phyloP scores from a whole-genome alignment of 495 filamentous ascomycete species.

The Bombardia bombarda region DNA sequence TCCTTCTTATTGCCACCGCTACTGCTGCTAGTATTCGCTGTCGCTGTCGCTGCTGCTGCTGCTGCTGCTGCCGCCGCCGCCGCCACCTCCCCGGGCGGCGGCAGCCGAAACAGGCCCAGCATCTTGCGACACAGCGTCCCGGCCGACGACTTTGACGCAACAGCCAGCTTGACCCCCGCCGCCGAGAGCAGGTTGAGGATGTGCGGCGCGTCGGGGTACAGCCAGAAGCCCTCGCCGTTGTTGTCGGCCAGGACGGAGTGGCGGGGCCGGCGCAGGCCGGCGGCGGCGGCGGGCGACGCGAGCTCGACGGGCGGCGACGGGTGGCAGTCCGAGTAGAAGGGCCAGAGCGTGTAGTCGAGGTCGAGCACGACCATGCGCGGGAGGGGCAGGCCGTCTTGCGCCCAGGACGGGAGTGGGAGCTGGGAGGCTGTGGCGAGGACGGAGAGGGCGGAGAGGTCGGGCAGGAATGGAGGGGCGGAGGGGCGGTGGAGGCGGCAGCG shows the following conservation, averaged over 20 bases:
- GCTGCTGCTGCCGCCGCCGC: no score
- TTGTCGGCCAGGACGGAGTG: constrained; percentile 47
- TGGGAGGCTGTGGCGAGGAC: neutral
- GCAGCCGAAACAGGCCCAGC: constrained; percentile 62
- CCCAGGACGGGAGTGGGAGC: constrained; percentile 12
- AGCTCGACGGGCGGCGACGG: constrained; percentile 77
- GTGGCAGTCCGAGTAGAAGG: constrained; percentile 95
- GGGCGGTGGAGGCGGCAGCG: neutral
- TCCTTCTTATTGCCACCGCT: neutral
- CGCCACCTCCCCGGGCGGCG: no score
- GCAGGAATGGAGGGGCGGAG: neutral
- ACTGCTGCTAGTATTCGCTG: no score
- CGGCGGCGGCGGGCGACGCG: constrained; percentile 36
- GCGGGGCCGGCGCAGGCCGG: no score
- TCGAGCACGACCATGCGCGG: constrained; percentile 88
- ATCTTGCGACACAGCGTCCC: constrained; percentile 76
- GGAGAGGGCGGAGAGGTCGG: neutral
- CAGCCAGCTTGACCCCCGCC: constrained; percentile 53
- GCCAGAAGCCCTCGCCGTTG: constrained; percentile 68
- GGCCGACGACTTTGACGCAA: constrained; percentile 75
- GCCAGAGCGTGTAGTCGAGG: constrained; percentile 96
- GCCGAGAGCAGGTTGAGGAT: constrained; percentile 56
- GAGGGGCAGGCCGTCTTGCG: constrained; percentile 71
- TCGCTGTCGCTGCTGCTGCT: neutral
- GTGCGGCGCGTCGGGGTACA: constrained; percentile 69